Evolutionary conservation across 2,329 filamentous ascomycete genomes (phyloP), one percentile per base, ranked within the genome.

Genomic region (Paracorniculantispora psalliotae): DNA sequence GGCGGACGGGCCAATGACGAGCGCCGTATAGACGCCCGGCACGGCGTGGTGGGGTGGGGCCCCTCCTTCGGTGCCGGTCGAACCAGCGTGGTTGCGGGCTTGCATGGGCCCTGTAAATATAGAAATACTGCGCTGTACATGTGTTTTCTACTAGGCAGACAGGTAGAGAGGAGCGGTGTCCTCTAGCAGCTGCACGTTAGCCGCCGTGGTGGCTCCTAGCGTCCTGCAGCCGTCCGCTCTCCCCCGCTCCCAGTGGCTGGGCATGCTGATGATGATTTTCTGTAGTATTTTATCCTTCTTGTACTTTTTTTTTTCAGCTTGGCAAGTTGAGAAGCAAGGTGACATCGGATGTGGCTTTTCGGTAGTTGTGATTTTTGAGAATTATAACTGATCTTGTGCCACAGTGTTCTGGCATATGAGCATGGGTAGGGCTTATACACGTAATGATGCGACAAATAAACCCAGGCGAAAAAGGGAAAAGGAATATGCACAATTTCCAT

Each of bases 11-110:
- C 65, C 65, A 65, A 66, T 66, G 57, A 67, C 46, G 50, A 57
- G 60, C 35, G 58, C 47, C 56, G 25, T 44, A 43, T 67, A 67
- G 63, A 65, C 65, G 65, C 65, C 64, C 57, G 41, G 49, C 41
- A 26, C 21, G 1, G n/a, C 21, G 37, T 23, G 21, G 30, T 23
- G 26, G 52, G 19, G 21, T 21, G 28, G 46, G 17, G 13, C 37
- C 37, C 19, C 12, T 39, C 19, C 23, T 19, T 28, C 13, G 25
- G 4, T n/a, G n/a, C n/a, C n/a, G n/a, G n/a, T n/a, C n/a, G n/a
- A n/a, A n/a, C n/a, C n/a, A n/a, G n/a, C n/a, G n/a, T n/a, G n/a
- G n/a, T n/a, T n/a, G n/a, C n/a, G n/a, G n/a, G n/a, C n/a, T n/a
- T n/a, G n/a, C n/a, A n/a, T n/a, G n/a, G n/a, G 46, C 46, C 13